phyloP scores from a whole-genome alignment of 2,329 filamentous ascomycete species.

The Leptoxyphium fumago region DNA sequence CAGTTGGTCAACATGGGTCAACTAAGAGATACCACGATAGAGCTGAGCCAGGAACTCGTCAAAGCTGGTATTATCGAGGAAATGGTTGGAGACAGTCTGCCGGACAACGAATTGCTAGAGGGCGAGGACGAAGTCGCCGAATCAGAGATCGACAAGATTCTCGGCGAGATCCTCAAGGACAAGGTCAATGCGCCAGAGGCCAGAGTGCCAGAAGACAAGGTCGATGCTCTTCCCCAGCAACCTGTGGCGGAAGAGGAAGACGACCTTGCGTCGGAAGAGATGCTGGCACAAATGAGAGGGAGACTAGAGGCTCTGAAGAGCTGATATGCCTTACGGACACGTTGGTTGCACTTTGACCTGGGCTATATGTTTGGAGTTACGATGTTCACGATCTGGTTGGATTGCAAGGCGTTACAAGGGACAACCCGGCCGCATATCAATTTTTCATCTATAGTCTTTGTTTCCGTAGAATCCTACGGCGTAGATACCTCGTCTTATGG shows the following conservation, averaged over 20 bases:
- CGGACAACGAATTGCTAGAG: slow-evolving; percentile 55
- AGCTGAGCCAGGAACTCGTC: slow-evolving; percentile 73
- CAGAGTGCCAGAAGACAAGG: slow-evolving; percentile 31
- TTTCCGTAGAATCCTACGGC: no score
- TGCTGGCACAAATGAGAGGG: slow-evolving; percentile 88
- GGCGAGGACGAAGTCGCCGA: slow-evolving; percentile 62
- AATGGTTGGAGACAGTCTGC: slow-evolving; percentile 78
- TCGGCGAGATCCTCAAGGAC: slow-evolving; percentile 81
- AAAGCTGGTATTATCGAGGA: slow-evolving; percentile 96
- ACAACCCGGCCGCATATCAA: no score
- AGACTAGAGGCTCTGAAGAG: slow-evolving; percentile 83
- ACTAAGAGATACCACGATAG: slow-evolving; percentile 76
- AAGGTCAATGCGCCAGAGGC: slow-evolving; percentile 51
- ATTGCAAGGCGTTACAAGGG: no score
- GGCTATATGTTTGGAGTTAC: no score
- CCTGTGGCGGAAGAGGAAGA: slow-evolving; percentile 50
- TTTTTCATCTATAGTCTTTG: no score
- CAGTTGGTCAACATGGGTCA: slow-evolving; percentile 70
- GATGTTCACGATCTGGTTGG: no score
- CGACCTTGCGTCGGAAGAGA: slow-evolving; percentile 75
- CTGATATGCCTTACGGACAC: slow-evolving; percentile 29
- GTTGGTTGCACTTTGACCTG: no score
- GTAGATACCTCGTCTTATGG: no score
- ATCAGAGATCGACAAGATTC: slow-evolving; percentile 77
- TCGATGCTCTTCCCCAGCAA: slow-evolving; percentile 36